These are phyloP conservation scores for Clonostachys solani DNA, from an alignment of 2,329 filamentous ascomycete genomes.

Conservation along the genomic window DNA sequence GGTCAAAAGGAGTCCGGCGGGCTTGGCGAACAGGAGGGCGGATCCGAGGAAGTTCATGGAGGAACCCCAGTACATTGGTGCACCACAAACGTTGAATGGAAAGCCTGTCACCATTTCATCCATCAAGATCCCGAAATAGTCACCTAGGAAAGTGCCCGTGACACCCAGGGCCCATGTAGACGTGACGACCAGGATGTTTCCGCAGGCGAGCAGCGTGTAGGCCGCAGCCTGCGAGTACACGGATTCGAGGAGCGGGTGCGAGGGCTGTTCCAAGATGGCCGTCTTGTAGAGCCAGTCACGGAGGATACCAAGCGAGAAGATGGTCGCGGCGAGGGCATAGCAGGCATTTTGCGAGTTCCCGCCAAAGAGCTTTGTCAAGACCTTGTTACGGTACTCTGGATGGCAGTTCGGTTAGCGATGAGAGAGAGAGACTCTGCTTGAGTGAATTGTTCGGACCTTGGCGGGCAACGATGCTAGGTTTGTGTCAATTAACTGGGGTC, in stretches of 20 bases:
- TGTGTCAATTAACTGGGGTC: neutral
- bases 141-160: conserved; percentile 92
- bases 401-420: conserved; percentile 1
- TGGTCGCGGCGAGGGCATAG: conserved; percentile 82
- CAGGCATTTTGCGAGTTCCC: conserved; percentile 76
- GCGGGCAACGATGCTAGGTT: conserved; percentile 72
- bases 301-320: conserved; percentile 87
- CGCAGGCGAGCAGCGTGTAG: conserved; percentile 65
- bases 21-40: conserved; percentile 80
- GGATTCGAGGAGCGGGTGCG: conserved; percentile 66
- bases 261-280: conserved; percentile 72
- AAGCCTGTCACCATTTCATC: conserved; percentile 91
- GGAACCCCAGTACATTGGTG: conserved; percentile 96
- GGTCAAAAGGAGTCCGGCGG: conserved; percentile 77
- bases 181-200: conserved; percentile 81
- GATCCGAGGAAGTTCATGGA: conserved; percentile 90
- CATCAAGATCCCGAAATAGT: conserved; percentile 99
- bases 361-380: conserved; percentile 81
- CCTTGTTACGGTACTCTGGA: conserved; percentile 84
- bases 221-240: conserved; percentile 58
- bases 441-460: conserved; percentile 51
- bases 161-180: conserved; percentile 91
- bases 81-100: conserved; percentile 86
- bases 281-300: conserved; percentile 85
- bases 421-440: too few relatives aligned